A percentile compares a stretch with the other conserved stretches of the same genome.
Evolutionary conservation across 1,139 yeast species (phyloP).

Genomic region (Scheffersomyces insectosa): DNA sequence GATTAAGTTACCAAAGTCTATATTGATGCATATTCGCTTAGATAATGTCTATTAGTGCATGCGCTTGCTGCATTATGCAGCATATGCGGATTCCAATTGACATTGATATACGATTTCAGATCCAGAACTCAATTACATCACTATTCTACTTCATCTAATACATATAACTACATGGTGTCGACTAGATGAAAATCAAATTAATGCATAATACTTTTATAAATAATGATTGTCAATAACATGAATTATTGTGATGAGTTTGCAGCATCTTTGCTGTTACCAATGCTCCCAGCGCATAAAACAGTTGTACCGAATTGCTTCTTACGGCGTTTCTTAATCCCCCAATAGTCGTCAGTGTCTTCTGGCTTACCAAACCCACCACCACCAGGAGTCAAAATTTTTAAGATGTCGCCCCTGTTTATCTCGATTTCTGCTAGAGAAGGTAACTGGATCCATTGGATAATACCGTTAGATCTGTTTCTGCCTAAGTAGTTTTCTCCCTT

Average conservation of each 20-base stretch:
- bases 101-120: too few relatives aligned
- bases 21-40: too few relatives aligned
- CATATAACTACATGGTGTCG: too few relatives aligned
- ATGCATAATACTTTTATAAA: not conserved
- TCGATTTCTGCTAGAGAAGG: constrained; percentile 22
- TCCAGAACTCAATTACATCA: too few relatives aligned
- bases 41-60: too few relatives aligned
- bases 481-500: constrained; percentile 64
- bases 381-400: constrained; percentile 52
- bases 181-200: not conserved
- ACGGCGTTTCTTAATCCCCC: not conserved
- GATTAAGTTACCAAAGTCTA: too few relatives aligned
- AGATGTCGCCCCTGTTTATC: constrained; percentile 39
- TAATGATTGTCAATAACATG: not conserved
- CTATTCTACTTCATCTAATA: too few relatives aligned
- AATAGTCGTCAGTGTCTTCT: not conserved
- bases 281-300: not conserved
- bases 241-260: not conserved
- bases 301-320: not conserved
- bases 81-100: too few relatives aligned
- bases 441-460: constrained; percentile 21
- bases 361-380: constrained; percentile 53
- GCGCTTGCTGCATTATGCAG: too few relatives aligned
- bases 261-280: not conserved
- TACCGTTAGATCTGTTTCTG: constrained; percentile 23